These are phyloP conservation scores for Mycena alexandri DNA, from an alignment of 768 basidiomycete genomes.

Conservation along the genomic window DNA sequence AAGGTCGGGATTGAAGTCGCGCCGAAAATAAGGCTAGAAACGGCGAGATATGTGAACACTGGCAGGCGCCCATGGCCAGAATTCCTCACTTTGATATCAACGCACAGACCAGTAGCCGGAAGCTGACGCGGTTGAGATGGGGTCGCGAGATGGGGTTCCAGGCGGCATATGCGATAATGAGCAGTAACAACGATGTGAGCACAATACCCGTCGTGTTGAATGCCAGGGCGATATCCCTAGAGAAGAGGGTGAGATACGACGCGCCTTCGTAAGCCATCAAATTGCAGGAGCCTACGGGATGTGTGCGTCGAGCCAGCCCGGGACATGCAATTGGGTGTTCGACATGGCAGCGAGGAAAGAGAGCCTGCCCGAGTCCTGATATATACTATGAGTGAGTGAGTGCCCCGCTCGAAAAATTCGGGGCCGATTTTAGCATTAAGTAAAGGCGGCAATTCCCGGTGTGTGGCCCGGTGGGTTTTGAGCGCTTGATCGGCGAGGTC, in stretches of 20 bases:
- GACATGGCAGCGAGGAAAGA: not conserved
- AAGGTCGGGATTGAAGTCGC: constrained; percentile 15
- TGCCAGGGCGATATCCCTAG: constrained; percentile 9
- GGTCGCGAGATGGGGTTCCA: constrained; percentile 14
- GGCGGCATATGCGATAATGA: constrained; percentile 4
- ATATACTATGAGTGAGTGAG: no score
- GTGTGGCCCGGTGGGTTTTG: no score
- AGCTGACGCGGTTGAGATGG: constrained; percentile 16
- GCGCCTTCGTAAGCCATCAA: not conserved
- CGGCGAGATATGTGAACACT: constrained; percentile 7
- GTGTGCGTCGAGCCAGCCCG: not conserved
- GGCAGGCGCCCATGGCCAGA: no score
- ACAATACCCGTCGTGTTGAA: constrained; percentile 9
- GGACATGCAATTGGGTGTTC: constrained; percentile 5
- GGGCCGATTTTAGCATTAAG: no score
- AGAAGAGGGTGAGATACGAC: constrained; percentile 3
- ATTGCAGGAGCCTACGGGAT: not conserved
- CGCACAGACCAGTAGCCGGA: constrained; percentile 13
- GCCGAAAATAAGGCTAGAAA: constrained; percentile 21
- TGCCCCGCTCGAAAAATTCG: no score
- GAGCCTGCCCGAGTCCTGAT: no score
- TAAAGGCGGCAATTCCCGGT: no score
- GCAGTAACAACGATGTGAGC: constrained; percentile 11
- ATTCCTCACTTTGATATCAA: constrained; percentile 22
- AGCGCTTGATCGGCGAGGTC: no score